Base-by-base conservation (phyloP, 495 filamentous ascomycete species). In the Durotheca rogersii region DNA sequence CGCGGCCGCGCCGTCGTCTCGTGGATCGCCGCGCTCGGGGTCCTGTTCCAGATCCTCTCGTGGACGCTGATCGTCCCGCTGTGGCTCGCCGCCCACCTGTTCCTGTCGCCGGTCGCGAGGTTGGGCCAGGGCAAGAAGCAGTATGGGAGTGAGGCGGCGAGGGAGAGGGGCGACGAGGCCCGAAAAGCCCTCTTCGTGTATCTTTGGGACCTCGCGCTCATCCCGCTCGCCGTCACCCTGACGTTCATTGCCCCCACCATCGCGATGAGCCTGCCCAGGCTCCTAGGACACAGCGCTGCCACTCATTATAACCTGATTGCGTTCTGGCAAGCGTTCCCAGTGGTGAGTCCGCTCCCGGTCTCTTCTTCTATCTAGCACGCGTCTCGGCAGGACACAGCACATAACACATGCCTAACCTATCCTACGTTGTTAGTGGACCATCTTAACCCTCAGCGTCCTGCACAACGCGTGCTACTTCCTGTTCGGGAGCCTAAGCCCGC, bases 271-370 rank as follows among this genome's bases (percentile, higher is more conserved):
- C 51, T 82, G 17, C 81, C 81, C 1, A 61, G 72, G 1, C 75
- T 81, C 0, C 64, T 64, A 1, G 11, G 70, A 2, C 59, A 81
- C 14, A 60, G 58, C 4, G 62, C 70, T 6, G 69, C 75, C 36
- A 67, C 68, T 14, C 84, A 85, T 53, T 82, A 85, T 42, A 66
- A 67, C 21, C 71, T 74, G 50, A 78, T 83, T 39, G 78, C 82
- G 0, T 35, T 80, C 39, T 85, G 82, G 81, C 80, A 84, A 49
- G 66, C 70, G 0, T 85, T 83, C 62, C 82, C 82, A 0, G 54
- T 77, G 37, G 55, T 58, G 37, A 11, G 55, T 53, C 1, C 6
- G 21, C n/a, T 23, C n/a, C 19, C 10, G 3, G 1, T 7, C 2
- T 19, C 17, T 9, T 20, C 3, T 7, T 37, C 11, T 6, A 7